Evolutionary conservation across 495 filamentous ascomycete genomes (phyloP).

Genomic region (Hypoxylon cercidicola): DNA sequence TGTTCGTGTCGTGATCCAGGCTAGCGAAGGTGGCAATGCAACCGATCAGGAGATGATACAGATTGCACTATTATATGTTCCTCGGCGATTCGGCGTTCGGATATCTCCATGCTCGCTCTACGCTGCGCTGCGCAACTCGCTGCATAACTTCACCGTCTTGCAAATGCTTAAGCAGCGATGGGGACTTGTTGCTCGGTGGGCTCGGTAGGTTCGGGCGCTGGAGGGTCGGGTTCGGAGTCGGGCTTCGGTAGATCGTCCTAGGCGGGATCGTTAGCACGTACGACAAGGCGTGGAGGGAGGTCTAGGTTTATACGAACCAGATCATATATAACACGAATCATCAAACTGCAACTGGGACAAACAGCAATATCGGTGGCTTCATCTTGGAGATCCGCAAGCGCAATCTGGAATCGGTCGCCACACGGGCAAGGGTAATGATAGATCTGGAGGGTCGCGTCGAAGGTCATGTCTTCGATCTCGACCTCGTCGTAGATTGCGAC

Average conservation of each 20-base stretch:
- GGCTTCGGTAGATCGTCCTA: constrained; percentile 52
- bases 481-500: constrained; percentile 95
- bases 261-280: constrained; percentile 20
- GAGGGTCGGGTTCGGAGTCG: constrained; percentile 41
- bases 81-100: constrained; percentile 18
- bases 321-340: constrained; percentile 96
- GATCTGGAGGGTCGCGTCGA: constrained; percentile 80
- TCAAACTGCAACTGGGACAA: constrained; percentile 94
- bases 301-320: constrained; percentile 61
- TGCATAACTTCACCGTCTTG: neutral
- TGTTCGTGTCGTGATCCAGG: constrained; percentile 5
- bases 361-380: constrained; percentile 87
- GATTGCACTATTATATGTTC: neutral
- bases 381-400: constrained; percentile 83
- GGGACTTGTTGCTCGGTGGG: constrained; percentile 41
- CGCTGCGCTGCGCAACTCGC: neutral
- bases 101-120: constrained; percentile 4
- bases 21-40: constrained; percentile 6
- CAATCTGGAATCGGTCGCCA: constrained; percentile 96
- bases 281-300: neutral
- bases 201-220: constrained; percentile 29
- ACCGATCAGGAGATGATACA: constrained; percentile 4
- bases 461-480: constrained; percentile 99
- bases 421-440: constrained; percentile 98
- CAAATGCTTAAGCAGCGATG: constrained; percentile 38